Evolutionary conservation across 1,139 yeast genomes (phyloP).

Genomic region (Saccharomyces uvarum): DNA sequence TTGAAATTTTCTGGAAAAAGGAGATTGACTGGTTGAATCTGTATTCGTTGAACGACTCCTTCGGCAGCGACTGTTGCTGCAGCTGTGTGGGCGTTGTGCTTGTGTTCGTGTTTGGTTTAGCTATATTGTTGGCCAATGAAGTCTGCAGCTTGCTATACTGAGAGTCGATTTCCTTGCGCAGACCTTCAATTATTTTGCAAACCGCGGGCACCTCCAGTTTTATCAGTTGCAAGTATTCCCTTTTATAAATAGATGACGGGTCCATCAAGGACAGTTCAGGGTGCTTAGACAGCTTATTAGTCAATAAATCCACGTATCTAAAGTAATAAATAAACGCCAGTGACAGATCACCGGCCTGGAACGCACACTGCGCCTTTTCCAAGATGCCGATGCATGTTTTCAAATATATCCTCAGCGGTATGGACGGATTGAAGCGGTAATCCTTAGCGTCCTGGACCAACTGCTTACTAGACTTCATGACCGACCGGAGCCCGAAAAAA

Average conservation of each 20-base stretch:
- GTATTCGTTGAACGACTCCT: conserved; percentile 22
- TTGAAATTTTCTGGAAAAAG: conserved; percentile 10
- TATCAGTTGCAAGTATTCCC: conserved; percentile 25
- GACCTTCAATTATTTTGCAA: conserved; percentile 23
- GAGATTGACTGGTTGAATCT: conserved; percentile 22
- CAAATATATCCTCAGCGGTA: conserved; percentile 27
- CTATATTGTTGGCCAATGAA: conserved; percentile 25
- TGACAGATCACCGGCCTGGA: conserved; percentile 19
- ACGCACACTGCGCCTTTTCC: conserved; percentile 26
- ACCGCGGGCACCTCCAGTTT: conserved; percentile 30
- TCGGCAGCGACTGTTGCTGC: conserved; percentile 14
- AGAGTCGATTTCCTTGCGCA: conserved; percentile 18
- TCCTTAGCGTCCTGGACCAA: conserved; percentile 25
- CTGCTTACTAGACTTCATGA: conserved; percentile 22
- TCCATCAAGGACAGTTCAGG: conserved; percentile 14
- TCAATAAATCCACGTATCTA: conserved; percentile 29
- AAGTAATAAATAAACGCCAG: conserved; percentile 25
- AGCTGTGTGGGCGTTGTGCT: background rate
- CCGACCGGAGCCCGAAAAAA: background rate
- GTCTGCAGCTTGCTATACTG: conserved; percentile 18
- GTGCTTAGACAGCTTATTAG: conserved; percentile 27
- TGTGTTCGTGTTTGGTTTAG: conserved; percentile 11
- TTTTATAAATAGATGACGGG: conserved; percentile 12
- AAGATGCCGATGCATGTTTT: conserved; percentile 27
- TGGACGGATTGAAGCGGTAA: conserved; percentile 24